These are phyloP conservation scores for Phaeoacremonium minimum DNA, from an alignment of 2,329 filamentous ascomycete genomes.

Conservation along the genomic window DNA sequence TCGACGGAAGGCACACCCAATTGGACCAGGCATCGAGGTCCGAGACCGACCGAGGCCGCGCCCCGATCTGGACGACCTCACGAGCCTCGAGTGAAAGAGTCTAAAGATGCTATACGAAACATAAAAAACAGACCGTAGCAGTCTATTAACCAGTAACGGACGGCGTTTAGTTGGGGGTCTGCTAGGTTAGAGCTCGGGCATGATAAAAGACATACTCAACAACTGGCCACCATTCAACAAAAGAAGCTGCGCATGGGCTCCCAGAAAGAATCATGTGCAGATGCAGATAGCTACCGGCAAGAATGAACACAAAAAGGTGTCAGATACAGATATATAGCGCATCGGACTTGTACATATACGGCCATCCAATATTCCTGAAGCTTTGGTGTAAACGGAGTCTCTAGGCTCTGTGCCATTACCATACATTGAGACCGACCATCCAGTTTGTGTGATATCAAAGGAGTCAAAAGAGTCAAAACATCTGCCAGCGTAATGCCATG, in stretches of 20 bases:
- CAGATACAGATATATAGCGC: not conserved
- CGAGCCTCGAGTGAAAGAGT: slow-evolving; percentile 58
- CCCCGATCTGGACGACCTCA: slow-evolving; percentile 59
- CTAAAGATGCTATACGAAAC: not conserved
- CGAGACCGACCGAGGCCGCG: slow-evolving; percentile 59
- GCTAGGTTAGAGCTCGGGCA: no score
- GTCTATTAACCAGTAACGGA: no score
- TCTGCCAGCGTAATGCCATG: no score
- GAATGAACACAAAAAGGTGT: not conserved
- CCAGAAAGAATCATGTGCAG: not conserved
- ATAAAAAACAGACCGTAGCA: no score
- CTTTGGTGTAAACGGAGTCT: no score
- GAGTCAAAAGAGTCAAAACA: no score
- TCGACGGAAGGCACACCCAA: slow-evolving; percentile 58
- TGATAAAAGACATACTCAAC: not conserved
- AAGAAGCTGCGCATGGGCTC: not conserved
- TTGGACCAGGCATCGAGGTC: slow-evolving; percentile 81
- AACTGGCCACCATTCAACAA: not conserved
- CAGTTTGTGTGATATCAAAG: no score
- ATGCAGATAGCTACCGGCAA: not conserved
- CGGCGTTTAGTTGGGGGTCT: no score
- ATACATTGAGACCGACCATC: no score
- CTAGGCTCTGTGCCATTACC: no score
- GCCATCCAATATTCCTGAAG: not conserved
- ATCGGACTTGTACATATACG: not conserved